phyloP scores from a whole-genome alignment of 768 basidiomycete species.

The Scleroderma citrinum region DNA sequence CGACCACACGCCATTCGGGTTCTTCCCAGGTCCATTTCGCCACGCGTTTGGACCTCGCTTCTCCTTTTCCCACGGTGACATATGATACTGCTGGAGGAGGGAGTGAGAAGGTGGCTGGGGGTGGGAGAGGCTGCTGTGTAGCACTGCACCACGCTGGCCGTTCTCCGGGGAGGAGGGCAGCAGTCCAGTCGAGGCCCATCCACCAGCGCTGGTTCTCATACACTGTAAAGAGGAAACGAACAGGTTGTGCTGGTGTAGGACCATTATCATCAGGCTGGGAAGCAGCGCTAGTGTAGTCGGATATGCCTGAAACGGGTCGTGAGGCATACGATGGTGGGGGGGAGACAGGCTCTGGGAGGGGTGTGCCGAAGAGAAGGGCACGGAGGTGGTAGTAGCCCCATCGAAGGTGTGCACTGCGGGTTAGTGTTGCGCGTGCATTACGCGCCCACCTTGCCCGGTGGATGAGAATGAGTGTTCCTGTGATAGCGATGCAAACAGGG shows the following conservation, averaged over 20 bases:
- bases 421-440: slow-evolving; percentile 48
- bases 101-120: slow-evolving; percentile 63
- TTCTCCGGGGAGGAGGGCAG: slow-evolving; percentile 83
- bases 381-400: slow-evolving; percentile 50
- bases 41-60: slow-evolving; percentile 53
- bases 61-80: slow-evolving; percentile 42
- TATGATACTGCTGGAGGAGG: slow-evolving; percentile 58
- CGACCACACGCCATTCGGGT: slow-evolving; percentile 79
- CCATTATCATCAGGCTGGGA: slow-evolving; percentile 4
- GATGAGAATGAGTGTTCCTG: slow-evolving; percentile 52
- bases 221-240: slow-evolving; percentile 83
- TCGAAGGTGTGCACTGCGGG: slow-evolving; percentile 63
- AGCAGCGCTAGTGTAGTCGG: slow-evolving; percentile 16
- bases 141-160: slow-evolving; percentile 82
- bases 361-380: slow-evolving; percentile 49
- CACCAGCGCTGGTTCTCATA: slow-evolving; percentile 97
- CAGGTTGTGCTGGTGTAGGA: slow-evolving; percentile 22
- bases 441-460: slow-evolving; percentile 66
- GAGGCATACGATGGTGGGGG: slow-evolving; percentile 27
- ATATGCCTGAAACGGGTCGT: neutral
- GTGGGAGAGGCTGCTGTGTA: slow-evolving; percentile 52
- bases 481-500: slow-evolving; percentile 52
- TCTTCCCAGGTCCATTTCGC: slow-evolving; percentile 91
- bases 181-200: slow-evolving; percentile 96
- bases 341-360: slow-evolving; percentile 36